Conservation (phyloP, 768 basidiomycete species). For the Rhizopogon salebrosus region DNA sequence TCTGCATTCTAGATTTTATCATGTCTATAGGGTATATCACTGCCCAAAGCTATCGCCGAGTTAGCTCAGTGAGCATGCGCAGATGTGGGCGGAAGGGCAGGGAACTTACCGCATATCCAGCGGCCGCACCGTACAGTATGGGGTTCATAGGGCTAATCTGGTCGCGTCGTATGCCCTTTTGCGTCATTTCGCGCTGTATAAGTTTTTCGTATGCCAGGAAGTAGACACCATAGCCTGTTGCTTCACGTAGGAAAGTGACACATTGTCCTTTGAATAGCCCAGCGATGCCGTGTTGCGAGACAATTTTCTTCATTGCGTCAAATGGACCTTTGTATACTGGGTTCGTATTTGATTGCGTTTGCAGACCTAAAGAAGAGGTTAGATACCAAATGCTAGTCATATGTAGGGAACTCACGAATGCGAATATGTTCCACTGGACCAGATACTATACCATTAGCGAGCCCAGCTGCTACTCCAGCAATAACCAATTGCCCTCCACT, state of each 20-base stretch:
- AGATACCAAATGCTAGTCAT: not conserved
- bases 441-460: conserved; percentile 89
- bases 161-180: conserved; percentile 64
- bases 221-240: conserved; percentile 79
- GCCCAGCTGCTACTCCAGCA: conserved; percentile 80
- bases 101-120: conserved; percentile 79
- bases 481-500: conserved; percentile 60
- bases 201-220: conserved; percentile 92
- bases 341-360: conserved; percentile 82
- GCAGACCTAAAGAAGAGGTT: conserved; percentile 54
- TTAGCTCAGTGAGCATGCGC: conserved; percentile 6
- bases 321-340: conserved; percentile 77
- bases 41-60: conserved; percentile 64
- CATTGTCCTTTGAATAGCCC: conserved; percentile 93
- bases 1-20: conserved; percentile 95
- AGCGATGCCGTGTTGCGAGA: conserved; percentile 62
- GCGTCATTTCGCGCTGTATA: conserved; percentile 79
- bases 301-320: conserved; percentile 86
- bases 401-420: conserved; percentile 60
- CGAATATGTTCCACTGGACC: conserved; percentile 97
- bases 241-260: conserved; percentile 82
- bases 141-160: conserved; percentile 76
- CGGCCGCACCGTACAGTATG: conserved; percentile 83
- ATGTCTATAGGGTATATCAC: conserved; percentile 95
- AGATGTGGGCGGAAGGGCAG: not conserved